Evolutionary conservation across 2,329 filamentous ascomycete genomes (phyloP), one percentile per base, ranked within the genome.

Genomic region (Fusarium lateritium): DNA sequence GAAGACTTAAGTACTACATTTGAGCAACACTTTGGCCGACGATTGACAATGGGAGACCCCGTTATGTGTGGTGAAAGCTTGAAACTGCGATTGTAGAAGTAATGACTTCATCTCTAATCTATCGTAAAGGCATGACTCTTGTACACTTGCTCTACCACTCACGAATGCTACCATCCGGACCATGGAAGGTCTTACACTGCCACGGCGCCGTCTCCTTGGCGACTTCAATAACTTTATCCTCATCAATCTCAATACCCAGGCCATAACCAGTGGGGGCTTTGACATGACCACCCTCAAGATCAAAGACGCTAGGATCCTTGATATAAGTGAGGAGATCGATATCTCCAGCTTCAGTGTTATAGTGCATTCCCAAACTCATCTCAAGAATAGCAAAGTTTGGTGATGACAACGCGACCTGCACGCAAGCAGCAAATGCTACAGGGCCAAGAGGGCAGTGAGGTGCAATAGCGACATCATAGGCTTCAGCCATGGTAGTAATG

Each of bases 281-380:
- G 19, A 93, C 86, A 74, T 89, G 91, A 0, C 91, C 91, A 44
- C 88, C 85, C n/a, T 85, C 83, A 7, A 93, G 87, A 40, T 88
- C 82, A 83, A 91, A 93, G 0, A 92, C 86, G 50, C 86, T 84
- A 0, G 88, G 83, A 70, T 93, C 87, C 73, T 86, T 87, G 3
- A 89, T 82, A 74, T 93, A 94, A 26, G 86, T 91, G 14, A 86
- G 86, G 56, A 92, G 80, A 75, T 93, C 91, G 70, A 89, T 83
- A 3, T 87, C 84, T 3, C 87, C 89, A 2, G 84, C 84, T 2
- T 87, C 89, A 0, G 84, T 86, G 70, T 94, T 94, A 75, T 94
- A 94, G 76, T 94, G 92, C 71, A 94, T 94, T 0, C 92, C 92
- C 31, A 94, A 74, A 54, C 89, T 91, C 92, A 94, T 94, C 77